Conservation (phyloP, 148 eudicot genomes). For the Cornus suecica region DNA sequence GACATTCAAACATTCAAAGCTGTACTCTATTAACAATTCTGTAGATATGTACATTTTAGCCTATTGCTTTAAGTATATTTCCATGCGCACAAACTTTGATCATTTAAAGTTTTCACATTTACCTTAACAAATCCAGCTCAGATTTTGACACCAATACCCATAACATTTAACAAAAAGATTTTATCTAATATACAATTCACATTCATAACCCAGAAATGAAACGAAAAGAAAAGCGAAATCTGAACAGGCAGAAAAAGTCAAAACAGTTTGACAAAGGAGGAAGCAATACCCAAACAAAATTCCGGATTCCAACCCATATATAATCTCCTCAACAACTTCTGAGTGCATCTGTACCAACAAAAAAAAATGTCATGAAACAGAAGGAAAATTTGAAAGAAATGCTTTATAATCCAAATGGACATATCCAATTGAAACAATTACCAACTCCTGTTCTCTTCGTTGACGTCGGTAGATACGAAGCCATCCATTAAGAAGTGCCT, state of each 20-base stretch:
- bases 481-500: conserved; percentile 90
- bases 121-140: not conserved
- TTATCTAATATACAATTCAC: not conserved
- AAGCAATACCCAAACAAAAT: conserved; percentile 82
- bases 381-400: conserved; percentile 5
- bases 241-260: not conserved
- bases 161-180: not conserved
- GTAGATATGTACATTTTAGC: not conserved
- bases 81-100: not conserved
- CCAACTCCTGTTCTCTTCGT: conserved; percentile 93
- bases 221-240: conserved; percentile 6
- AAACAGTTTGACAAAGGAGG: not conserved
- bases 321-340: conserved; percentile 95
- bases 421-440: conserved; percentile 25
- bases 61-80: not conserved
- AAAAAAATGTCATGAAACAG: conserved; percentile 8
- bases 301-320: conserved; percentile 95
- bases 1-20: not conserved
- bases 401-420: not conserved
- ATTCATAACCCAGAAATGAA: not conserved
- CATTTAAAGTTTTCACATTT: not conserved
- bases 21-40: not conserved
- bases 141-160: conserved; percentile 1
- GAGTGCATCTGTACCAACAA: conserved; percentile 74
- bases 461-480: conserved; percentile 92